Conservation (phyloP, 1,139 yeast species). For the Debaryomyces sp. region DNA sequence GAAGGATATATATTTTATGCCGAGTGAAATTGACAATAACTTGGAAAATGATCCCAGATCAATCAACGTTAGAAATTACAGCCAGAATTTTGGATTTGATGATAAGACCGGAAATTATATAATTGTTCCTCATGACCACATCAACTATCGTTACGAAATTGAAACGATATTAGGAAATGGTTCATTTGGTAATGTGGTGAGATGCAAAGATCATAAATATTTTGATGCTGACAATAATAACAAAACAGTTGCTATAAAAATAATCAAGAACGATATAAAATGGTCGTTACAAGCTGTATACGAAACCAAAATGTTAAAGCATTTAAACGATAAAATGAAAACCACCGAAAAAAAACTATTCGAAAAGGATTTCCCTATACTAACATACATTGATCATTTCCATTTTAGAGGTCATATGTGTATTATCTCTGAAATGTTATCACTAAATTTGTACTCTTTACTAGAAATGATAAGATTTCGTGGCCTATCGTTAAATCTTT, state of each 20-base stretch:
- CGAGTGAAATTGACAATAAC: constrained; percentile 17
- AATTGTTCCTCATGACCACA: constrained; percentile 64
- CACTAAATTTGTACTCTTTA: constrained; percentile 68
- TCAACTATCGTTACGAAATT: constrained; percentile 74
- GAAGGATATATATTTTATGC: constrained; percentile 44
- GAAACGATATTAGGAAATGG: constrained; percentile 69
- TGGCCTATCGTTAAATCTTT: constrained; percentile 60
- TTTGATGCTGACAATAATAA: constrained; percentile 20
- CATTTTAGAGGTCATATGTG: constrained; percentile 84
- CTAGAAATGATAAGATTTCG: constrained; percentile 59
- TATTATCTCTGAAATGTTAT: constrained; percentile 72
- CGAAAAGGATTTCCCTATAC: constrained; percentile 35
- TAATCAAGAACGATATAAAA: constrained; percentile 71
- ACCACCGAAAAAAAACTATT: constrained; percentile 12
- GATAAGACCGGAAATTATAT: constrained; percentile 68
- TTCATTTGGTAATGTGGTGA: constrained; percentile 79
- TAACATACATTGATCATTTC: constrained; percentile 69
- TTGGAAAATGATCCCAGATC: constrained; percentile 16
- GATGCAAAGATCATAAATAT: constrained; percentile 68
- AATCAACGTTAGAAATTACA: constrained; percentile 48
- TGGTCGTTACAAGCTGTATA: constrained; percentile 80
- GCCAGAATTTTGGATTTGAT: constrained; percentile 71
- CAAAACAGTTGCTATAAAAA: constrained; percentile 67
- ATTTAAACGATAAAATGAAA: constrained; percentile 29
- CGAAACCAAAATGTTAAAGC: constrained; percentile 71